Evolutionary conservation across 2,329 filamentous ascomycete genomes (phyloP), one percentile per base, ranked within the genome.

Genomic region (Fusarium sterilihyphosum): DNA sequence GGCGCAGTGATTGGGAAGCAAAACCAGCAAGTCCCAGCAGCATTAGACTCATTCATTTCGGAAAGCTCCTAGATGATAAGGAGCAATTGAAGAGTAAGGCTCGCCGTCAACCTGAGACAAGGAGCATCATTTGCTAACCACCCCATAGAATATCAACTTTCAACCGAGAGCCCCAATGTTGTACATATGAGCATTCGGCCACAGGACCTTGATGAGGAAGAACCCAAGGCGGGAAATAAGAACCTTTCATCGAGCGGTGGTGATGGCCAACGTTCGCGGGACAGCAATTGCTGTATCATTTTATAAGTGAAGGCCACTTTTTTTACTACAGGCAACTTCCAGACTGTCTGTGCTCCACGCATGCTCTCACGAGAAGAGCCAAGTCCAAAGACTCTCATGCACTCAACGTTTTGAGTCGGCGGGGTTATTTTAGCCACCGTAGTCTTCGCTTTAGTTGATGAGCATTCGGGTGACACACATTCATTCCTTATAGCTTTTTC

Each of bases 161-260:
- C 90, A 79, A 87, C 87, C 37, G 92, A 94, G 72, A 86, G 88
- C 17, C 90, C 93, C 13, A 97, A 97, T 76, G 93, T 97, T 35
- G 91, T 98, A n/a, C 95, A 98, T 83, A 97, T 98, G 94, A 96
- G 93, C 11, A 91, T 98, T 77, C 93, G 94, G 77, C 95, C 95
- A 6, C 92, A 95, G 80, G 94, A 97, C 80, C 89, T 96, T 70
- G 92, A 97, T 74, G 94, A 96, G 79, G 92, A 93, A 78, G 92
- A 94, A 76, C 91, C 92, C 65, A 92, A 92, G 80, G 89, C 89
- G 40, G 88, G 89, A 67, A 93, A 92, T 81, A 86, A 84, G 78
- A 81, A 79, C 73, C 78, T 83, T 44, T 80, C 84, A 46, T 81
- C 84, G n/a, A 81, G 84, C 14, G 80, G 83, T 46, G 82, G 83